These are phyloP conservation scores for Jamesozyma piceae DNA, from an alignment of 805 yeast genomes.

Conservation along the genomic window DNA sequence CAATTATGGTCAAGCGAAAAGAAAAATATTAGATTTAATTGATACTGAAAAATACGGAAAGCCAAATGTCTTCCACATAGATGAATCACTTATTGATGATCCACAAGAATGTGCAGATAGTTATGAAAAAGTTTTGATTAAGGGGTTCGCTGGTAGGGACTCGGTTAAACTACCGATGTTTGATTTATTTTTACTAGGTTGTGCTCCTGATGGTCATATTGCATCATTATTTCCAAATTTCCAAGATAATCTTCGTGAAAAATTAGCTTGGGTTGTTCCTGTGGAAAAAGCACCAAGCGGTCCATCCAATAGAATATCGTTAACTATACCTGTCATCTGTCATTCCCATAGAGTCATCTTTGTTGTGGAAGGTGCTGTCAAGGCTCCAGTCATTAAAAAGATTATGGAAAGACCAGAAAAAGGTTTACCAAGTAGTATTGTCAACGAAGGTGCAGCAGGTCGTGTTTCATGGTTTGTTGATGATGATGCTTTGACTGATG, in stretches of 20 bases:
- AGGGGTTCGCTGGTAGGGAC: constrained; percentile 91
- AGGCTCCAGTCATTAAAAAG: constrained; percentile 82
- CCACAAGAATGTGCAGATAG: constrained; percentile 91
- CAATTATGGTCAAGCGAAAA: constrained; percentile 82
- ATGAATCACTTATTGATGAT: constrained; percentile 62
- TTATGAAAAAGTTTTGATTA: constrained; percentile 78
- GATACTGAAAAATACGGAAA: constrained; percentile 30
- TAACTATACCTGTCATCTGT: constrained; percentile 89
- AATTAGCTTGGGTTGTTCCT: constrained; percentile 91
- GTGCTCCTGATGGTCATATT: constrained; percentile 98
- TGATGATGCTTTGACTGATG: constrained; percentile 79
- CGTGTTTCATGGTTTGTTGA: constrained; percentile 96
- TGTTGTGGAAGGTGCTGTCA: constrained; percentile 92
- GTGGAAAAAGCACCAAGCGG: constrained; percentile 87
- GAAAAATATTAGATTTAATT: constrained; percentile 62
- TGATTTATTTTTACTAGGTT: constrained; percentile 82
- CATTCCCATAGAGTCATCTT: constrained; percentile 88
- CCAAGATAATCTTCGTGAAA: constrained; percentile 79
- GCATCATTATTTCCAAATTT: constrained; percentile 89
- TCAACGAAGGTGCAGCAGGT: constrained; percentile 94
- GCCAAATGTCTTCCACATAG: constrained; percentile 78
- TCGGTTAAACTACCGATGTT: constrained; percentile 92
- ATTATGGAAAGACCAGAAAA: constrained; percentile 96
- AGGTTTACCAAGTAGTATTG: constrained; percentile 88
- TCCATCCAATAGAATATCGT: constrained; percentile 75